Conservation (phyloP, 2,329 filamentous ascomycete genomes). For the Aspergillus proliferans region DNA sequence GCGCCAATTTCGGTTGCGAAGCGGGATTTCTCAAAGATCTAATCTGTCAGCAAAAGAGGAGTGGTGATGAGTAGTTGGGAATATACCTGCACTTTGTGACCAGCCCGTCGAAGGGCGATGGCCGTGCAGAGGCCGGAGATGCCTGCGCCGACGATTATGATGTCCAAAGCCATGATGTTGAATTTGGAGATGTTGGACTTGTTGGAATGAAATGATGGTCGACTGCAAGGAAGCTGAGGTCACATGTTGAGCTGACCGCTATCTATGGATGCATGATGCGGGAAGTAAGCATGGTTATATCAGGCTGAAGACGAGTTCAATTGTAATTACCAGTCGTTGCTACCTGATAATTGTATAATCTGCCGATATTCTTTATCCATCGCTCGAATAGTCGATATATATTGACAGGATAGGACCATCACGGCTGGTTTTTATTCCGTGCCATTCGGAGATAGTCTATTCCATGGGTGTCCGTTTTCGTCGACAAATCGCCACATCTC, state of each 20-base stretch:
- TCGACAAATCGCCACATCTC: too few relatives aligned
- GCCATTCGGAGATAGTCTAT: too few relatives aligned
- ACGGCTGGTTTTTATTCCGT: too few relatives aligned
- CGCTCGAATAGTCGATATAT: too few relatives aligned
- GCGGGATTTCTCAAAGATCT: conserved; percentile 25
- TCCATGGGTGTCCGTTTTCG: too few relatives aligned
- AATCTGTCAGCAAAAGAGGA: neutral
- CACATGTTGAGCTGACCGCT: neutral
- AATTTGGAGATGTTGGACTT: neutral
- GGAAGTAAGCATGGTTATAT: too few relatives aligned
- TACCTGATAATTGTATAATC: too few relatives aligned
- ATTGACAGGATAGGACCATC: too few relatives aligned
- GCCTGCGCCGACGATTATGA: conserved; percentile 27
- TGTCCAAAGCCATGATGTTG: conserved; percentile 15
- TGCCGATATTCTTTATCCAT: too few relatives aligned
- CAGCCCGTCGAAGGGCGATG: conserved; percentile 19
- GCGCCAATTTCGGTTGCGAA: conserved; percentile 25
- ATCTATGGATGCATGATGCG: neutral
- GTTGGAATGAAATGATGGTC: neutral
- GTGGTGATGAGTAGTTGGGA: neutral
- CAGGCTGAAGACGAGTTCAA: too few relatives aligned
- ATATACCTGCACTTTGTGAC: conserved; percentile 19
- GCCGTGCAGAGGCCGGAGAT: conserved; percentile 28
- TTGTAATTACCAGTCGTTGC: too few relatives aligned
- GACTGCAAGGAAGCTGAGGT: neutral